A percentile compares a stretch with the other conserved stretches of the same genome.
Evolutionary conservation across 1,284 basidiomycete genomes (phyloP).

Genomic region (Cryptococcus sp.): DNA sequence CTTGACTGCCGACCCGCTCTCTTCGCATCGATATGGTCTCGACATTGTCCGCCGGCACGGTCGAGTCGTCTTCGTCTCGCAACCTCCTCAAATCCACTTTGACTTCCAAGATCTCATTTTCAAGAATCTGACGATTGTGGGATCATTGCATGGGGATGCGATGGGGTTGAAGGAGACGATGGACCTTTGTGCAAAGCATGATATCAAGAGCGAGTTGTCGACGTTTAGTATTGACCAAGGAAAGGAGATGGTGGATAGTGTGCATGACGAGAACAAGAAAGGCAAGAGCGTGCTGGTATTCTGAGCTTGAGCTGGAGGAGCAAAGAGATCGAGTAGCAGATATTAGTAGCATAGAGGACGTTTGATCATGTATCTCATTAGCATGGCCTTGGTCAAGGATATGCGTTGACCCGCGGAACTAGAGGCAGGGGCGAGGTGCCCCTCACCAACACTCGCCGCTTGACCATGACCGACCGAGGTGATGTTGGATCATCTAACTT

Average conservation of each 20-base stretch:
- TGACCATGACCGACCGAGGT: too few relatives aligned
- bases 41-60: conserved; percentile 16
- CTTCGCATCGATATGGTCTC: conserved; percentile 8
- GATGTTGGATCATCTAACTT: background rate
- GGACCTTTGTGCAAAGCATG: conserved; percentile 13
- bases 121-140: conserved; percentile 17
- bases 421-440: too few relatives aligned
- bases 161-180: conserved; percentile 20
- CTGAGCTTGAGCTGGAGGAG: too few relatives aligned
- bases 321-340: too few relatives aligned
- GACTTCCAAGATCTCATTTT: conserved; percentile 21
- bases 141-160: conserved; percentile 21
- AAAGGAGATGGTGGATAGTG: conserved; percentile 15
- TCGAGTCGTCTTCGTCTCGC: conserved; percentile 15
- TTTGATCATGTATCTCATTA: too few relatives aligned
- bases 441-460: too few relatives aligned
- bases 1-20: conserved; percentile 10
- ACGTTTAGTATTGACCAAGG: conserved; percentile 11
- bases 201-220: conserved; percentile 13
- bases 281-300: conserved; percentile 20
- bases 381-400: too few relatives aligned
- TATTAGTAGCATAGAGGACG: too few relatives aligned
- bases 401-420: too few relatives aligned
- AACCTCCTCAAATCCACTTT: conserved; percentile 15
- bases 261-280: conserved; percentile 11